Evolutionary conservation across 441 rosid genomes (phyloP).

Genomic region (Gossypium gossypioides): DNA sequence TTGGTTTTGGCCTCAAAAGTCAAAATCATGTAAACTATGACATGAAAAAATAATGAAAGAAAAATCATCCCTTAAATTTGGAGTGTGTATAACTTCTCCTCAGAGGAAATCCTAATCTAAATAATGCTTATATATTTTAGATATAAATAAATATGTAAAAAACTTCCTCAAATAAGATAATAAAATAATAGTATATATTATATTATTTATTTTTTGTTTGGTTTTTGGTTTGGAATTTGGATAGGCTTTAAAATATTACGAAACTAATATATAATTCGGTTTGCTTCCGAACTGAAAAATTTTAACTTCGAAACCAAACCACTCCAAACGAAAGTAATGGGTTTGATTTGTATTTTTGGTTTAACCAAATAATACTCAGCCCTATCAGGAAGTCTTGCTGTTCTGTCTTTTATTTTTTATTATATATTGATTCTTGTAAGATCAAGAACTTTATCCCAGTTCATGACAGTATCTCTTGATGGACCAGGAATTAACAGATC

Average conservation of each 20-base stretch:
- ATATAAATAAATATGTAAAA: too few species aligned
- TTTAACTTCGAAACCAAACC: too few species aligned
- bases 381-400: neutral
- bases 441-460: conserved; percentile 6
- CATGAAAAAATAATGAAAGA: neutral
- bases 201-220: too few species aligned
- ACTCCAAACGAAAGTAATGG: too few species aligned
- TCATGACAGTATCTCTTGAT: conserved; percentile 24
- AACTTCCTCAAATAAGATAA: too few species aligned
- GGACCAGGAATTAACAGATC: conserved; percentile 74
- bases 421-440: conserved; percentile 8
- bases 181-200: too few species aligned
- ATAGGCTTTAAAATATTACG: too few species aligned
- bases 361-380: neutral
- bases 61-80: neutral
- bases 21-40: neutral
- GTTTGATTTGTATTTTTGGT: neutral
- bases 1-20: neutral
- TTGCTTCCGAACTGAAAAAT: too few species aligned
- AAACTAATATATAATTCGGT: too few species aligned
- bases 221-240: too few species aligned
- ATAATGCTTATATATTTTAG: too few species aligned
- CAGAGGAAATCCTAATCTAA: too few species aligned
- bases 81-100: neutral
- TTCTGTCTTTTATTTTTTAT: conserved; percentile 4